A percentile compares a stretch with the other conserved stretches of the same genome.
Conservation (phyloP, 2,329 filamentous ascomycete genomes). For the Aspergillus pseudotamarii region DNA sequence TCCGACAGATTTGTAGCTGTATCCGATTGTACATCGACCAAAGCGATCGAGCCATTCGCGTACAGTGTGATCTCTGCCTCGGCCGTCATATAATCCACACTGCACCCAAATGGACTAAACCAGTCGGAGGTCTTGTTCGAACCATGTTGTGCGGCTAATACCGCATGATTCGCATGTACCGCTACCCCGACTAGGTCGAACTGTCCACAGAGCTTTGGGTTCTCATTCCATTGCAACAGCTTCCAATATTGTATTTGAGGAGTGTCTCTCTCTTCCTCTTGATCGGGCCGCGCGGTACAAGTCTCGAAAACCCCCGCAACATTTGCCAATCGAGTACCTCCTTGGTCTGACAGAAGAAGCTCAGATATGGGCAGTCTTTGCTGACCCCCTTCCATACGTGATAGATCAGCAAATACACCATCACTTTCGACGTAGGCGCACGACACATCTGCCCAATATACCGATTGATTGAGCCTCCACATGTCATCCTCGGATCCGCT, state of each 20-base stretch:
- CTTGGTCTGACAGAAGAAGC: background rate
- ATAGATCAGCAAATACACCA: background rate
- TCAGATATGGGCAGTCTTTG: background rate
- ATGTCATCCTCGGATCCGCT: conserved; percentile 4
- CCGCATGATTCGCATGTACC: background rate
- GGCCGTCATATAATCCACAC: conserved; percentile 2
- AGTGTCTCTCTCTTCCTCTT: background rate
- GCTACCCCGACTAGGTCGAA: conserved; percentile 5
- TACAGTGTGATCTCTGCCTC: conserved; percentile 6
- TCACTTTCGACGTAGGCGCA: background rate
- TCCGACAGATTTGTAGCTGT: background rate
- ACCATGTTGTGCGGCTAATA: background rate
- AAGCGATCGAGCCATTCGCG: conserved; percentile 8
- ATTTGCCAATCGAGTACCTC: background rate
- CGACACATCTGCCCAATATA: conserved; percentile 11
- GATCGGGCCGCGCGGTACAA: background rate
- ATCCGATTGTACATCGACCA: background rate
- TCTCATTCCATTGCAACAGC: background rate
- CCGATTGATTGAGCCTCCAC: conserved; percentile 10
- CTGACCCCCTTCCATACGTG: background rate
- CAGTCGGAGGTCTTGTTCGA: background rate
- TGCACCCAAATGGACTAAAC: conserved; percentile 11
- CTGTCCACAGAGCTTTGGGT: background rate
- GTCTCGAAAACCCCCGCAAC: background rate
- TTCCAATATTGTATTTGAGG: conserved; percentile 7